Evolutionary conservation across 345 rosid species (phyloP).

Genomic region (Camelina sativa): DNA sequence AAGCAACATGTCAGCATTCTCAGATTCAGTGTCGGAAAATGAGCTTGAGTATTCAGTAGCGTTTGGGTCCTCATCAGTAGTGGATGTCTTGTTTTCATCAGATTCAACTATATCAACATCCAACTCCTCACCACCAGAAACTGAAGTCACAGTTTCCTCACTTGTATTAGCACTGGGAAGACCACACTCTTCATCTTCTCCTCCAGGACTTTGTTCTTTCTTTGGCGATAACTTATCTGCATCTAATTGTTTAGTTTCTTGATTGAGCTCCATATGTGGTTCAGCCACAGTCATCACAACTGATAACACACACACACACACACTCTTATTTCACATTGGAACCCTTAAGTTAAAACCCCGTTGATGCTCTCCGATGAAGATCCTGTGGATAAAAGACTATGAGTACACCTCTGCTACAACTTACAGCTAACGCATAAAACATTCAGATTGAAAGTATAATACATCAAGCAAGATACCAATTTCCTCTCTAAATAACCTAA

Average conservation of each 20-base stretch:
- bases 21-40: constrained; percentile 72
- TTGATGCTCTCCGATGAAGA: constrained; percentile 1
- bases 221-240: constrained; percentile 42
- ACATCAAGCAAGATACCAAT: constrained; percentile 14
- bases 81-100: constrained; percentile 36
- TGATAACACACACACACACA: constrained; percentile 3
- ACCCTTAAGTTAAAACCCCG: background rate
- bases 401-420: constrained; percentile 3
- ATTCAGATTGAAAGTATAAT: constrained; percentile 12
- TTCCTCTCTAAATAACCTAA: background rate
- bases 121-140: constrained; percentile 49
- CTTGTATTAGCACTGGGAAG: constrained; percentile 42
- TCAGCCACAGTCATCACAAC: constrained; percentile 47
- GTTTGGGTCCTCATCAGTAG: constrained; percentile 63
- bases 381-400: constrained; percentile 27
- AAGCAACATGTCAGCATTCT: constrained; percentile 46
- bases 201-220: constrained; percentile 43
- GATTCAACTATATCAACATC: constrained; percentile 63
- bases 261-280: constrained; percentile 49
- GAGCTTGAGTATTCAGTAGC: constrained; percentile 91
- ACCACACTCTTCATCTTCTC: constrained; percentile 40
- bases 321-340: constrained; percentile 38
- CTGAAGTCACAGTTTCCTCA: constrained; percentile 44
- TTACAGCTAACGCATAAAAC: constrained; percentile 13
- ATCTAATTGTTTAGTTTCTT: constrained; percentile 38